These are phyloP conservation scores for Trichoderma sp. DNA, from an alignment of 2,329 filamentous ascomycete species.

Conservation along the genomic window DNA sequence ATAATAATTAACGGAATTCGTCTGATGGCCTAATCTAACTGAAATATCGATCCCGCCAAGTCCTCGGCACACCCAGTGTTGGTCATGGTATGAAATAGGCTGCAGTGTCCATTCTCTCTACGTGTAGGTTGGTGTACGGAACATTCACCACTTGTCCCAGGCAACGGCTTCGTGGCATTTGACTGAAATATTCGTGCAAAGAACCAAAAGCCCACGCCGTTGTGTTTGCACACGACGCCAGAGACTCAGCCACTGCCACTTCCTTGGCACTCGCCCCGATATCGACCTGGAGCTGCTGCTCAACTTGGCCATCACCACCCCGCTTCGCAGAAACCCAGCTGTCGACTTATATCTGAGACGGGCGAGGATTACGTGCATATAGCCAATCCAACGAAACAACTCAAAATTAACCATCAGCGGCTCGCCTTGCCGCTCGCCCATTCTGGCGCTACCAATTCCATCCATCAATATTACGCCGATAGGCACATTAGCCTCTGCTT, in stretches of 20 bases:
- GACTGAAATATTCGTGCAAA: background rate
- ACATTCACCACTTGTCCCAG: background rate
- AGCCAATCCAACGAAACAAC: background rate
- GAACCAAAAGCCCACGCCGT: background rate
- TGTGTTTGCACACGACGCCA: background rate
- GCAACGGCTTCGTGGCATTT: background rate
- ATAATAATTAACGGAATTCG: slow-evolving; percentile 12
- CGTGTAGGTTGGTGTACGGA: background rate
- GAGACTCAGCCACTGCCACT: background rate
- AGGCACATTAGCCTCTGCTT: background rate
- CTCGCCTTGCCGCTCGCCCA: slow-evolving; percentile 15
- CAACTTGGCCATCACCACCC: background rate
- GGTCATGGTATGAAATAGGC: background rate
- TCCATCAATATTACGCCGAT: background rate
- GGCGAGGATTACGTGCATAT: slow-evolving; percentile 10
- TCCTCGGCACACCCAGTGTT: background rate
- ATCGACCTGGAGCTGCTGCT: background rate
- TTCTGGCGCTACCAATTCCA: slow-evolving; percentile 18
- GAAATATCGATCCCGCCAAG: slow-evolving; percentile 8
- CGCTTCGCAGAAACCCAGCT: background rate
- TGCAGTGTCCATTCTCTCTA: background rate
- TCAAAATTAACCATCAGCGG: background rate
- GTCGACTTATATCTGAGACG: slow-evolving; percentile 5
- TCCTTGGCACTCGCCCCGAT: background rate
- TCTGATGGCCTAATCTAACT: slow-evolving; percentile 18